phyloP scores from a whole-genome alignment of 148 eudicot genomes.

The Persicaria maculosa region DNA sequence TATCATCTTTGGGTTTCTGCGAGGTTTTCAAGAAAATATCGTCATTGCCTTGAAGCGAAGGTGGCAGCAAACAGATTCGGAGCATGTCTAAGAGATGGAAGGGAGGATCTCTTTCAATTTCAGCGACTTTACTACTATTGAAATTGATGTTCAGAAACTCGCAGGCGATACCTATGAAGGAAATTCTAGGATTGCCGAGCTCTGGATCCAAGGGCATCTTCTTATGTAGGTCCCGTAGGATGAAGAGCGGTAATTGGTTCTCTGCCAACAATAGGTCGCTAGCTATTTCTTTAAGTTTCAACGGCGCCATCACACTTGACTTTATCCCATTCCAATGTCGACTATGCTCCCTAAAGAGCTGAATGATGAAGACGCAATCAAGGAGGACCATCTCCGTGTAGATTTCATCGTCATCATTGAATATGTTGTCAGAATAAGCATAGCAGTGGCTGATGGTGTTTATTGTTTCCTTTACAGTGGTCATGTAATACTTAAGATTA shows the following conservation, averaged over 20 bases:
- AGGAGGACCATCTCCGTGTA: neutral
- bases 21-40: too few relatives aligned
- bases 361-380: slow-evolving; percentile 21
- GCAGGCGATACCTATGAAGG: slow-evolving; percentile 12
- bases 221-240: slow-evolving; percentile 3
- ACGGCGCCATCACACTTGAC: neutral
- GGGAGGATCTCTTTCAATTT: neutral
- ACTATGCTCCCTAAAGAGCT: slow-evolving; percentile 18
- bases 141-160: slow-evolving; percentile 5
- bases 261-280: neutral
- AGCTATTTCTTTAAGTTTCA: neutral
- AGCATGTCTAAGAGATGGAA: slow-evolving; percentile 15
- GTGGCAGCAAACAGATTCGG: neutral
- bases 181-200: neutral
- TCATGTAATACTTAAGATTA: too few relatives aligned
- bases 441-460: too few relatives aligned
- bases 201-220: too few relatives aligned
- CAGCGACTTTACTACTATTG: too few relatives aligned
- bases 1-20: too few relatives aligned
- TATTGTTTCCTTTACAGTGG: too few relatives aligned
- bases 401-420: too few relatives aligned
- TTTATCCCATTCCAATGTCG: too few relatives aligned
- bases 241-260: neutral
- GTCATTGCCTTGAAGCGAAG: too few relatives aligned
- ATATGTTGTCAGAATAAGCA: too few relatives aligned